Percentiles rank a stretch among this genome's conserved stretches.
These are phyloP conservation scores for Suaeda aralocaspica DNA, from an alignment of 148 eudicot species.

Conservation along the genomic window DNA sequence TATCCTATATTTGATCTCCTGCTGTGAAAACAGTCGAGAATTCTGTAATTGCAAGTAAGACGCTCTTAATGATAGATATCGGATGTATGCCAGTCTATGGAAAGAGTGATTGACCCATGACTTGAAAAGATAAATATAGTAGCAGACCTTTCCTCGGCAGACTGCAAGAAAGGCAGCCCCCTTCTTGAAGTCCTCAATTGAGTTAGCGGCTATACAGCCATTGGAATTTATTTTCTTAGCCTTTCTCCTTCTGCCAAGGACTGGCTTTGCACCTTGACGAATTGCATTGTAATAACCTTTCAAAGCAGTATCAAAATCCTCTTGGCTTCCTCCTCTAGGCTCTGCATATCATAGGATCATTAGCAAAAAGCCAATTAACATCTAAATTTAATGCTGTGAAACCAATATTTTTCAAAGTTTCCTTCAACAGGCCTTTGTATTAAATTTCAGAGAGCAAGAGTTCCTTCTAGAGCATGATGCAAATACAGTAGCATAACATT, in stretches of 20 bases:
- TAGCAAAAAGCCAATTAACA: not conserved
- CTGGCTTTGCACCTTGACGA: conserved; percentile 36
- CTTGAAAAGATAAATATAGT: conserved; percentile 1
- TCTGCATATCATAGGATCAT: conserved; percentile 38
- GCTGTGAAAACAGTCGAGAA: not conserved
- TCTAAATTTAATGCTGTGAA: not conserved
- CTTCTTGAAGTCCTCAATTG: conserved; percentile 30
- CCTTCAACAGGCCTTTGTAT: not conserved
- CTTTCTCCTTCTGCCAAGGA: conserved; percentile 57
- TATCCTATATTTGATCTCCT: not conserved
- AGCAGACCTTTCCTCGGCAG: conserved; percentile 90
- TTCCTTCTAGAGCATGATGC: not conserved
- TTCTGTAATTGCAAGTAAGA: not conserved
- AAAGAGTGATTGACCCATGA: not conserved
- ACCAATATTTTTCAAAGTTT: not conserved
- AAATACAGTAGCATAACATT: not conserved
- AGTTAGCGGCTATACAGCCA: conserved; percentile 23
- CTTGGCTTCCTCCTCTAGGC: conserved; percentile 88
- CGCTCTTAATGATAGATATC: not conserved
- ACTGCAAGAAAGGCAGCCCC: conserved; percentile 99
- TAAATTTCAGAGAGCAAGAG: not conserved
- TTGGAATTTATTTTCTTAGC: conserved; percentile 50
- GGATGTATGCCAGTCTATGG: not conserved
- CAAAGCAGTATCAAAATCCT: conserved; percentile 68
- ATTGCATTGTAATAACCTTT: conserved; percentile 71